A percentile compares a stretch with the other conserved stretches of the same genome.
Conservation (phyloP, 805 yeast species). For the Teunomyces funiuensis region DNA sequence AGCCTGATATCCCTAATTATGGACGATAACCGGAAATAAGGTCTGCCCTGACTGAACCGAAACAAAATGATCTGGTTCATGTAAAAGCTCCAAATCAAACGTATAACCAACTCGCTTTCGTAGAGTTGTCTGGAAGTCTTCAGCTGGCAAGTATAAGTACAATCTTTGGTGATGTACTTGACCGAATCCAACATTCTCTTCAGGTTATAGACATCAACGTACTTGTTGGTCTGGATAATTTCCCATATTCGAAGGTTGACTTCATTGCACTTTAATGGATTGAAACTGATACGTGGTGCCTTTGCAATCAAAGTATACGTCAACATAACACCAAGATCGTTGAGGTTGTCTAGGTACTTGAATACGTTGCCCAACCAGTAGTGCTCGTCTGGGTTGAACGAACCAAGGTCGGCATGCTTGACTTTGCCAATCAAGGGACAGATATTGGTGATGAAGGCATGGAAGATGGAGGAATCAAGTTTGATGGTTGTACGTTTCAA, state of each 20-base stretch:
- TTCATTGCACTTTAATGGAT: constrained; percentile 12
- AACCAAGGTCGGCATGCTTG: constrained; percentile 5
- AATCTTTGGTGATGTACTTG: background rate
- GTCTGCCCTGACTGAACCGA: constrained; percentile 20
- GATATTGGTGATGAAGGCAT: constrained; percentile 25
- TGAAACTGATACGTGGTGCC: constrained; percentile 11
- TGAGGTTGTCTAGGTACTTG: constrained; percentile 25
- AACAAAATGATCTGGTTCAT: constrained; percentile 13
- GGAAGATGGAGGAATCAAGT: constrained; percentile 23
- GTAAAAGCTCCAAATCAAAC: constrained; percentile 27
- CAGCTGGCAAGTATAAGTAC: background rate
- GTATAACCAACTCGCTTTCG: constrained; percentile 22
- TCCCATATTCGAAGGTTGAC: constrained; percentile 19
- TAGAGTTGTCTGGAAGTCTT: constrained; percentile 19
- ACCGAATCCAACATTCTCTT: background rate
- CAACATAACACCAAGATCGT: constrained; percentile 26
- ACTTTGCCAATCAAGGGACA: constrained; percentile 14
- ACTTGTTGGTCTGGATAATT: constrained; percentile 18
- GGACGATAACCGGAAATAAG: constrained; percentile 14
- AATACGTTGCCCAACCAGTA: constrained; percentile 22
- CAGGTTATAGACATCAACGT: constrained; percentile 15
- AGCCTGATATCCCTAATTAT: constrained; percentile 9
- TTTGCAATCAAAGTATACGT: constrained; percentile 20
- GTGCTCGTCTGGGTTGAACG: constrained; percentile 13
- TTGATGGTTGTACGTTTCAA: constrained; percentile 20